Evolutionary conservation across 2,329 filamentous ascomycete species (phyloP), one percentile per base, ranked within the genome.

Genomic region (Aspergillus novoparasiticus): DNA sequence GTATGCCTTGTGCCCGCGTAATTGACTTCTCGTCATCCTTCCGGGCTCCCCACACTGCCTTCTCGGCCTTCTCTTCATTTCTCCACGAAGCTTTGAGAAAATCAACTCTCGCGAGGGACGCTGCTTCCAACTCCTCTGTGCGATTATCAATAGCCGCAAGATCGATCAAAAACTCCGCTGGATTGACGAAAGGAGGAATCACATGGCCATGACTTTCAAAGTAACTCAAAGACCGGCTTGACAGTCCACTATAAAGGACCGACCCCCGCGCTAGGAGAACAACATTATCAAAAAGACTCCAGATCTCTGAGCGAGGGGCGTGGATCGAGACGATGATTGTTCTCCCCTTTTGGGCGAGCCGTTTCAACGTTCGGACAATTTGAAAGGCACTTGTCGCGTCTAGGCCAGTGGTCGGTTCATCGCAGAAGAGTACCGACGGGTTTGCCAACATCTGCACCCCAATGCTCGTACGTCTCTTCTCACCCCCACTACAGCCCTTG

Each of bases 361-460:
- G 81, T 71, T 92, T 92, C 10, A 93, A 76, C 0, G 90, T 93
- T 36, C 87, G 82, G 0, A 93, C 83, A 0, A 94, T 84, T 67
- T 93, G 90, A 68, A 87, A 92, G 0, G 91, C 91, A 71, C 89
- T 92, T 1, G 90, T 92, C 0, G 90, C 90, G 77, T 94, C 91
- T 9, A 94, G 81, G 1, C 78, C 78, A 16, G 90, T 93, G 0
- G 91, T 94, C 0, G 91, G 90, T 70, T 94, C 91, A 70, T 94
- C 91, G 26, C 93, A 84, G 74, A 92, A 93, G 8, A 94, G 78
- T 1, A 94, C 85, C 6, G 89, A 92, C 1, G 91, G 91, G 72
- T 93, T 94, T 5, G 89, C 87, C n/a, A 94, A 80, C 61, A 94
- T 82, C 75, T 93, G 91, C 5, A 94, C 90, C 2, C 90, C 91